Conservation (phyloP, 192 early-diverging fungal genomes). For the Coemansia sp. region DNA sequence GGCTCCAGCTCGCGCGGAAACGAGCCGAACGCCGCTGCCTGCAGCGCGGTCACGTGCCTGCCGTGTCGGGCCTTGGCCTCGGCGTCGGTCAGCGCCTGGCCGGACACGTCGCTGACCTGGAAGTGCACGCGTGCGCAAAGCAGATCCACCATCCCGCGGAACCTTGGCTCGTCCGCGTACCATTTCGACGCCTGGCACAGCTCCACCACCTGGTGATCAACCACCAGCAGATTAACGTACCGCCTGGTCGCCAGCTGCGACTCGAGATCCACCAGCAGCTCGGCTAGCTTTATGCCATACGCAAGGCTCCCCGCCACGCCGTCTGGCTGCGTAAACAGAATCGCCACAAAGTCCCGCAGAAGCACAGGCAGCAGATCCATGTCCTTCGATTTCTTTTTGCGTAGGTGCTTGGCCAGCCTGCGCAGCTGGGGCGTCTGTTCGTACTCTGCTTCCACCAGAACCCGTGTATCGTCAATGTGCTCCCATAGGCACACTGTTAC, state of each 20-base stretch:
- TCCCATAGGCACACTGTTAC: conserved; percentile 76
- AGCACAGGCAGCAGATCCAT: conserved; percentile 62
- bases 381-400: conserved; percentile 42
- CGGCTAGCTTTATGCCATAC: conserved; percentile 72
- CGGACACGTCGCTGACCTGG: conserved; percentile 79
- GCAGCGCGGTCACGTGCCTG: conserved; percentile 61
- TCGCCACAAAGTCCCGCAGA: conserved; percentile 61
- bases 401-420: conserved; percentile 65
- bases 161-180: conserved; percentile 56
- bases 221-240: conserved; percentile 73
- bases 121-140: conserved; percentile 61
- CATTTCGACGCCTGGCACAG: conserved; percentile 16
- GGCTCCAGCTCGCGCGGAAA: conserved; percentile 68
- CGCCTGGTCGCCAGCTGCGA: conserved; percentile 91
- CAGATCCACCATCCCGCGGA: conserved; percentile 65
- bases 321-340: background rate
- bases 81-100: conserved; percentile 63
- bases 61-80: conserved; percentile 66
- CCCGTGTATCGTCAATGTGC: conserved; percentile 52
- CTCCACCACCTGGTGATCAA: conserved; percentile 73
- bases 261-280: conserved; percentile 84
- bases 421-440: conserved; percentile 56
- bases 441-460: conserved; percentile 61
- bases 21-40: conserved; percentile 69
- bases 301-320: conserved; percentile 12